Conservation (phyloP, 139 green algal genomes). For the Micractinium conductrix region DNA sequence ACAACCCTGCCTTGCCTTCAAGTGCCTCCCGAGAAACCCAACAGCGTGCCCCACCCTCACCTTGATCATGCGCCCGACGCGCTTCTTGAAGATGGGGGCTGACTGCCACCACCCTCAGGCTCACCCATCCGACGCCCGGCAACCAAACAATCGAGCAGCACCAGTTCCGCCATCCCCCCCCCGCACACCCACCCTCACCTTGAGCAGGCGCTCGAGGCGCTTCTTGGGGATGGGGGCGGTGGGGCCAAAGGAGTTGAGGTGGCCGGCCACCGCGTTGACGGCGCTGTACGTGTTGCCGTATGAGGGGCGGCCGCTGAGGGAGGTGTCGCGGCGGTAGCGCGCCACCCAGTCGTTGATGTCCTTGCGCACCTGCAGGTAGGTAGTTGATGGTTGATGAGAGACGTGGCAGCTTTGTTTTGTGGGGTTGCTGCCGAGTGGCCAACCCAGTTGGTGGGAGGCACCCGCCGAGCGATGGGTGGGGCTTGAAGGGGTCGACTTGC, state of each 20-base stretch:
- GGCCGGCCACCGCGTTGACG: constrained; percentile 88
- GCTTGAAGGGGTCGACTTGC: too few relatives aligned
- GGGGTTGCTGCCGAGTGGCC: too few relatives aligned
- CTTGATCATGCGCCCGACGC: constrained; percentile 88
- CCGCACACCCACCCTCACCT: constrained; percentile 60
- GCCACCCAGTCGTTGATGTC: constrained; percentile 88
- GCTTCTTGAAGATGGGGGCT: constrained; percentile 92
- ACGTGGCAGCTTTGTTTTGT: too few relatives aligned
- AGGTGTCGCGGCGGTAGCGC: constrained; percentile 76
- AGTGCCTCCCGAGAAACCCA: too few relatives aligned
- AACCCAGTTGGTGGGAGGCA: too few relatives aligned
- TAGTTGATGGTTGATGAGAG: too few relatives aligned
- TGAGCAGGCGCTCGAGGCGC: constrained; percentile 85
- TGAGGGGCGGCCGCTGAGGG: constrained; percentile 79
- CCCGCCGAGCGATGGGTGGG: too few relatives aligned
- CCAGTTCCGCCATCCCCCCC: background rate
- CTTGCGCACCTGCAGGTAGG: constrained; percentile 58
- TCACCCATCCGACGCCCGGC: too few relatives aligned
- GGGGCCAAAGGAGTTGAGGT: constrained; percentile 93
- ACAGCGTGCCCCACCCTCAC: too few relatives aligned
- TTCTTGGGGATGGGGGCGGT: constrained; percentile 90
- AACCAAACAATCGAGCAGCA: too few relatives aligned
- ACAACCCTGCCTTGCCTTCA: too few relatives aligned
- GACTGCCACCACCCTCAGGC: too few relatives aligned
- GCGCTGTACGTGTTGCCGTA: constrained; percentile 91